These are phyloP conservation scores for Candida arabinofermentans DNA, from an alignment of 805 yeast genomes.

Conservation along the genomic window DNA sequence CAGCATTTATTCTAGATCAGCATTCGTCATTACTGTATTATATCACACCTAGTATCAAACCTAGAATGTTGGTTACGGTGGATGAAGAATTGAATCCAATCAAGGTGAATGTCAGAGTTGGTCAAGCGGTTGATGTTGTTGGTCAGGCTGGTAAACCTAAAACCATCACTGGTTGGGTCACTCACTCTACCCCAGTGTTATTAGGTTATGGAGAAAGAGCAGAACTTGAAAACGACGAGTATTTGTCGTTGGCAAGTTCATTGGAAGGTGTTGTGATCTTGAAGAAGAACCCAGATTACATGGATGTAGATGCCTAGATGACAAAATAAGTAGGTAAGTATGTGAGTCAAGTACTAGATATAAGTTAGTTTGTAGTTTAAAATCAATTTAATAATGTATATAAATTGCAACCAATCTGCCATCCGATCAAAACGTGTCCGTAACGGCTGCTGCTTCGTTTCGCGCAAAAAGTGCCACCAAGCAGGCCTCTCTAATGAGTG, in stretches of 20 bases:
- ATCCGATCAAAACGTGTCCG: neutral
- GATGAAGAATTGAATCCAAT: constrained; percentile 88
- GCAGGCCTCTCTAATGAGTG: too few species aligned
- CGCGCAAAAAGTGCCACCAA: neutral
- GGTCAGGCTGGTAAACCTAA: constrained; percentile 99
- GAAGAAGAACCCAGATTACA: constrained; percentile 83
- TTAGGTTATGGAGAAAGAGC: constrained; percentile 94
- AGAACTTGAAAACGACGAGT: constrained; percentile 92
- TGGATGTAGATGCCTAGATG: constrained; percentile 37
- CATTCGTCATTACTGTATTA: constrained; percentile 77
- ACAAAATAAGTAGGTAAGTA: neutral
- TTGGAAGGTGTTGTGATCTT: constrained; percentile 92
- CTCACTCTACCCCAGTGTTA: constrained; percentile 95
- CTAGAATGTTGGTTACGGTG: constrained; percentile 88
- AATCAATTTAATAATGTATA: neutral
- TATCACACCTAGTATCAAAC: constrained; percentile 84
- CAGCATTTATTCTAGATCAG: constrained; percentile 70
- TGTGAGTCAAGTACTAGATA: neutral
- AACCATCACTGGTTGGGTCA: constrained; percentile 99
- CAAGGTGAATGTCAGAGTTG: constrained; percentile 95
- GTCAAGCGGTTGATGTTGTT: constrained; percentile 97
- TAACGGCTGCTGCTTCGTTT: neutral
- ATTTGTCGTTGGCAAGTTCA: constrained; percentile 72
- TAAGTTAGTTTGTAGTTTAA: neutral
- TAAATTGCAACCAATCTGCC: neutral